Base-by-base conservation (phyloP, 352 stramenopile genomes). In the Phytophthora tubulina region DNA sequence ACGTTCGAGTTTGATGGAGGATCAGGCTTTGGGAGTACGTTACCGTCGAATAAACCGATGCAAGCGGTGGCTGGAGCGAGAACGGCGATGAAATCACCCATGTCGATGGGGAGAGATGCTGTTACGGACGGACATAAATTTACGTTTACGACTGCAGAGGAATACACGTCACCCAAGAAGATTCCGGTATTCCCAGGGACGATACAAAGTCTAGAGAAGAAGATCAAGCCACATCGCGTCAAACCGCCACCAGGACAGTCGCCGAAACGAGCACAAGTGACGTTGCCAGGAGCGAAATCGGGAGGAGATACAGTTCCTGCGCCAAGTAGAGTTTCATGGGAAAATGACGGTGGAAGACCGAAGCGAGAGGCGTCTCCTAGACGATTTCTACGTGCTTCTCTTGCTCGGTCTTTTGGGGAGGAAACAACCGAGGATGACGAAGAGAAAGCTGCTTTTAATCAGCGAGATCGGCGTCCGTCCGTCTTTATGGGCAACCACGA, bases 161-260 rank as follows among this genome's bases (percentile, higher is more conserved):
- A 90, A 60, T 94, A 92, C 72, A 89, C 80, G 42, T 90, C 86
- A 10, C 86, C 86, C 0, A 94, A 91, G 85, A 94, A 92, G 57
- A 82, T 94, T 21, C 86, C 86, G 0, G 73, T 91, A 41, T 91
- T 94, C 45, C 85, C 86, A 2, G 85, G 86, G 11, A 94, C 80
- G 15, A 32, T 85, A 6, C 70, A 80, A 39, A 93, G 82, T 30
- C 86, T 84, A 0, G 84, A 91, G 61, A 57, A 52, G 31, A 79
- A 65, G 54, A 56, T 57, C 52, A 72, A 70, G 17, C 62, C 51
- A 27, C 38, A 63, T 38, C 36, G 62, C 67, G 56, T 42, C 5
- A 79, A 79, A 27, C 44, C 39, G 33, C 33, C 64, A 14, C 33
- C 42, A 14, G 45, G 51, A 42, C 55, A 65, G 31, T 69, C 67